Evolutionary conservation across 306 rosid species (phyloP).

Genomic region (Dryas drummondii): DNA sequence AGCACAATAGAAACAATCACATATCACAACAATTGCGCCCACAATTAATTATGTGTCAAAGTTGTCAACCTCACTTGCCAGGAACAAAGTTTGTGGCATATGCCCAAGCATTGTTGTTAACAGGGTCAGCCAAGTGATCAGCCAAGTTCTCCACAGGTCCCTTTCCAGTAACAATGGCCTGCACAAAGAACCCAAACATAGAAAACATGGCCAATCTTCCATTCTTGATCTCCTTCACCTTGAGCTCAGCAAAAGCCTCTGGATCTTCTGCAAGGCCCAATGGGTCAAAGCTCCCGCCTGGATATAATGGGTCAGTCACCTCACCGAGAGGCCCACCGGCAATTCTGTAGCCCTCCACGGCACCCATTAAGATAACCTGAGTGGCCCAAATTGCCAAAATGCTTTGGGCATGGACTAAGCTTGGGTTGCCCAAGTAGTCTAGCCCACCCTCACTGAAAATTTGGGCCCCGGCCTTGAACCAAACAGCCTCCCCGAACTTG

Average conservation of each 20-base stretch:
- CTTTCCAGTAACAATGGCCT: constrained; percentile 34
- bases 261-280: constrained; percentile 30
- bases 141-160: constrained; percentile 33
- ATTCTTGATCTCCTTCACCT: constrained; percentile 37
- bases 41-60: not conserved
- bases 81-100: constrained; percentile 35
- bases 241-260: constrained; percentile 30
- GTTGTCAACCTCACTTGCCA: constrained; percentile 14
- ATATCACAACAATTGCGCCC: not conserved
- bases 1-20: not conserved
- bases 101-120: constrained; percentile 34
- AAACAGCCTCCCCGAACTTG: constrained; percentile 40
- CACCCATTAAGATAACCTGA: constrained; percentile 34
- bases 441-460: constrained; percentile 42
- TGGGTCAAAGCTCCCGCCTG: constrained; percentile 32
- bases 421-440: constrained; percentile 41
- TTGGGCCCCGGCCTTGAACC: constrained; percentile 44
- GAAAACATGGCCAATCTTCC: constrained; percentile 34
- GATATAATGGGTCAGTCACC: constrained; percentile 25
- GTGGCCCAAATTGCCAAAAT: constrained; percentile 35
- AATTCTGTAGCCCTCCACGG: constrained; percentile 27
- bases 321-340: constrained; percentile 31
- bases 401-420: constrained; percentile 34
- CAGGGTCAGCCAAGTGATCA: constrained; percentile 32
- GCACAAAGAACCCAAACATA: constrained; percentile 34